Percentiles rank a stretch among this genome's conserved stretches.
Evolutionary conservation across 176 grass and related monocot species (phyloP).

Genomic region (Tillandsia fasciculata): DNA sequence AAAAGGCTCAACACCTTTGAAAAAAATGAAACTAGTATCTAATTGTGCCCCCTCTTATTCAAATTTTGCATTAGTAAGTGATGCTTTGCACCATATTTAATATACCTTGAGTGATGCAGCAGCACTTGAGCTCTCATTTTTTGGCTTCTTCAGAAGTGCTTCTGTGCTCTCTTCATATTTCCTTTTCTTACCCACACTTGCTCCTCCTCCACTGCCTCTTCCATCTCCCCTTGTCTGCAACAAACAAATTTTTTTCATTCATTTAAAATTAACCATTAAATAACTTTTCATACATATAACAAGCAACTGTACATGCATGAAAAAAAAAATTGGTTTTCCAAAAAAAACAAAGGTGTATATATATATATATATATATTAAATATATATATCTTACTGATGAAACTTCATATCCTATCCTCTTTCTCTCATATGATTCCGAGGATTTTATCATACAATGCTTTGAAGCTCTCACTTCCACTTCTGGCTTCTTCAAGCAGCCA

Average conservation of each 20-base stretch:
- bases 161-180: constrained; percentile 42
- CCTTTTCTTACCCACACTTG: constrained; percentile 62
- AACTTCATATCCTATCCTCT: no score
- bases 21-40: no score
- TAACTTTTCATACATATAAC: no score
- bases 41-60: background rate
- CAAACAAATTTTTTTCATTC: background rate
- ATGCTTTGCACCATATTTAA: background rate
- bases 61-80: background rate
- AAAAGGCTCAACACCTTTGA: no score
- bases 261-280: background rate
- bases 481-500: constrained; percentile 22
- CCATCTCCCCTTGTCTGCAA: constrained; percentile 40
- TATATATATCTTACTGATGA: no score
- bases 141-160: constrained; percentile 53
- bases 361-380: no score
- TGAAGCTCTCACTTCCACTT: background rate
- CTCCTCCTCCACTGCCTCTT: constrained; percentile 6
- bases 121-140: constrained; percentile 49
- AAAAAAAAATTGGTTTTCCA: no score
- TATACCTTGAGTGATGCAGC: constrained; percentile 62
- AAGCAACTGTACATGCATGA: no score
- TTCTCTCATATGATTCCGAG: background rate
- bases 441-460: constrained; percentile 25
- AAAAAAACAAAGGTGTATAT: no score